A percentile compares a stretch with the other conserved stretches of the same genome.
phyloP scores from a whole-genome alignment of 768 basidiomycete species.

The Rhizopogon vesiculosus region DNA sequence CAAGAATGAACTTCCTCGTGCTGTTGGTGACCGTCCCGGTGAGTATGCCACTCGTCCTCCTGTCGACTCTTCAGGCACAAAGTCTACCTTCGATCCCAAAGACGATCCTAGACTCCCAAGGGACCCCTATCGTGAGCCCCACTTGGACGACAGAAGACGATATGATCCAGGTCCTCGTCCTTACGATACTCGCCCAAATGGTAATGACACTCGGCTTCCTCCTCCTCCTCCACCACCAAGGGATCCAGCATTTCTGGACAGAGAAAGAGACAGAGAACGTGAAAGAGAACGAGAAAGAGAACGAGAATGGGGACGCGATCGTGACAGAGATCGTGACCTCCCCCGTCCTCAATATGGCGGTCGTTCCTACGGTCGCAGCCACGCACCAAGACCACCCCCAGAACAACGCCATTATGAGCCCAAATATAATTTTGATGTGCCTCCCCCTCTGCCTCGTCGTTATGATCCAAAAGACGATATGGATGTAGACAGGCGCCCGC shows the following conservation, averaged over 20 bases:
- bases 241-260: conserved; percentile 29
- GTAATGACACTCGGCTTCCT: conserved; percentile 13
- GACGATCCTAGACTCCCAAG: conserved; percentile 19
- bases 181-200: conserved; percentile 12
- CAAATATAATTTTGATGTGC: conserved; percentile 30
- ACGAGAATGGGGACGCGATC: conserved; percentile 20
- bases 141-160: conserved; percentile 26
- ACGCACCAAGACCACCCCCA: conserved; percentile 37
- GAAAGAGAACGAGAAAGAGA: conserved; percentile 30
- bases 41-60: conserved; percentile 25
- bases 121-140: conserved; percentile 20
- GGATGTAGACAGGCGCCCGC: conserved; percentile 21
- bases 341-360: conserved; percentile 32
- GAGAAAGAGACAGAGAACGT: conserved; percentile 28
- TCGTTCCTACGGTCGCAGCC: conserved; percentile 35
- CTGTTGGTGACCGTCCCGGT: conserved; percentile 19
- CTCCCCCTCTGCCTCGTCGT: conserved; percentile 20
- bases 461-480: conserved; percentile 25
- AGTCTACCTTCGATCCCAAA: conserved; percentile 21
- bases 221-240: conserved; percentile 8
- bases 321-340: conserved; percentile 28
- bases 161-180: conserved; percentile 18
- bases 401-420: conserved; percentile 47
- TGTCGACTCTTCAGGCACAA: conserved; percentile 19
- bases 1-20: conserved; percentile 7